These are phyloP conservation scores for Lyophyllum shimeji DNA, from an alignment of 768 basidiomycete species.

Conservation along the genomic window DNA sequence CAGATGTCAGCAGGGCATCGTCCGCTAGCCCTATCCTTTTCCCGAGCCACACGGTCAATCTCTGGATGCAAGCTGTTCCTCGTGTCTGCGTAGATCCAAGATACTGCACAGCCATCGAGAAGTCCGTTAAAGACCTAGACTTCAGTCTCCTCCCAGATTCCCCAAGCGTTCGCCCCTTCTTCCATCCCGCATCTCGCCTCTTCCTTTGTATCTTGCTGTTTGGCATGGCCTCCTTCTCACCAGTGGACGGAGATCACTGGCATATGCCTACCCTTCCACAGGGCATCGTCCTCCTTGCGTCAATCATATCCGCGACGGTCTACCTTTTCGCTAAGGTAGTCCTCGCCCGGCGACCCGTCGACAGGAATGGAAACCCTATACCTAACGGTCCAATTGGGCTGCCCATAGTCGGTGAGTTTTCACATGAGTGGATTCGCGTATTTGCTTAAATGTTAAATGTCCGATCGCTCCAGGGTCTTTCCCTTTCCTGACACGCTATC, in stretches of 20 bases:
- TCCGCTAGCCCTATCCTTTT: conserved; percentile 1
- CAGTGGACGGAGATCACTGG: conserved; percentile 5
- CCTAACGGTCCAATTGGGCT: conserved; percentile 22
- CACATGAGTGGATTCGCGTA: neutral
- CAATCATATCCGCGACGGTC: conserved; percentile 22
- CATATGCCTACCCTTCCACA: conserved; percentile 16
- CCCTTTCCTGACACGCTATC: conserved; percentile 38
- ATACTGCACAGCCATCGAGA: conserved; percentile 7
- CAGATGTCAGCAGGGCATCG: conserved; percentile 10
- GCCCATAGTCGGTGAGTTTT: conserved; percentile 20
- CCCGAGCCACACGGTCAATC: conserved; percentile 10
- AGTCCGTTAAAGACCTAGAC: conserved; percentile 6
- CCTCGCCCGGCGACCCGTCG: conserved; percentile 8
- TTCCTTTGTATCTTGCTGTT: conserved; percentile 3
- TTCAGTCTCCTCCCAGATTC: neutral
- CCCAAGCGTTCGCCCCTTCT: neutral
- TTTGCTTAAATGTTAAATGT: neutral
- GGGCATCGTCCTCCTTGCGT: conserved; percentile 21
- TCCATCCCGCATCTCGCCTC: neutral
- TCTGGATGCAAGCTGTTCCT: neutral
- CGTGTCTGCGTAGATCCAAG: neutral
- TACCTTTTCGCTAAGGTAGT: conserved; percentile 17
- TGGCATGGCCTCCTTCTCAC: conserved; percentile 13
- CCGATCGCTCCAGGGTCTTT: conserved; percentile 31
- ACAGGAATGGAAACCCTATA: conserved; percentile 19